Evolutionary conservation across 73 alveolate species (phyloP), one percentile per base, ranked within the genome.

Genomic region (Paraurostyla sp.): DNA sequence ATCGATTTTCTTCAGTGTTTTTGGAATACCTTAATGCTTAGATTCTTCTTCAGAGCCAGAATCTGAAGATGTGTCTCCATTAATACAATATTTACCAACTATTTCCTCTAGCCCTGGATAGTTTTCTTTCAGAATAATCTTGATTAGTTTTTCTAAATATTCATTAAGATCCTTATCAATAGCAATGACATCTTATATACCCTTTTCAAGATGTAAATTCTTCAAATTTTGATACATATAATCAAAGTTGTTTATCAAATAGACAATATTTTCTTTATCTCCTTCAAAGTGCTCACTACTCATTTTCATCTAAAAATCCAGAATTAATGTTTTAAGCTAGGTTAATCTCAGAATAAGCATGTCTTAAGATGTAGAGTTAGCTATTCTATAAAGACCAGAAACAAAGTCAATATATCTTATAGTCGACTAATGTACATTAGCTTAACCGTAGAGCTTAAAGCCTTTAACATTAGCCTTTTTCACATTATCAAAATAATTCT

Each of bases 341-440:
- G 76, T 62, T 20, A 91, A 63, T 43, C 93, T 91, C 0, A 56
- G 16, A 0, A 60, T 22, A 3, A 91, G 80, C 96, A 91, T 91
- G 51, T 91, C 85, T 48, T 91, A 51, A 0, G 76, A 50, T 15
- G 88, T 40, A 16, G 51, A 27, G 40, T 58, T 54, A 0, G 92
- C 88, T 11, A 91, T 91, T 43, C 78, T 80, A 35, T 83, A 71
- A 18, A 91, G 75, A 30, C 80, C 75, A 4, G 52, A 27, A 25
- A 84, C 85, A 50, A 83, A 51, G 16, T 80, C 91, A 0, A 83
- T 71, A 35, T 80, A 90, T 71, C 90, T 90, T 25, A 62, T 29
- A 11, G 90, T 71, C 0, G 92, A 59, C 18, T 23, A 54, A 54
- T 90, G 95, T 11, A 71, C 90, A 29, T 80, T 82, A 20, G 78